Conservation (phyloP, 495 filamentous ascomycete species). For the Neurospora sp. region DNA sequence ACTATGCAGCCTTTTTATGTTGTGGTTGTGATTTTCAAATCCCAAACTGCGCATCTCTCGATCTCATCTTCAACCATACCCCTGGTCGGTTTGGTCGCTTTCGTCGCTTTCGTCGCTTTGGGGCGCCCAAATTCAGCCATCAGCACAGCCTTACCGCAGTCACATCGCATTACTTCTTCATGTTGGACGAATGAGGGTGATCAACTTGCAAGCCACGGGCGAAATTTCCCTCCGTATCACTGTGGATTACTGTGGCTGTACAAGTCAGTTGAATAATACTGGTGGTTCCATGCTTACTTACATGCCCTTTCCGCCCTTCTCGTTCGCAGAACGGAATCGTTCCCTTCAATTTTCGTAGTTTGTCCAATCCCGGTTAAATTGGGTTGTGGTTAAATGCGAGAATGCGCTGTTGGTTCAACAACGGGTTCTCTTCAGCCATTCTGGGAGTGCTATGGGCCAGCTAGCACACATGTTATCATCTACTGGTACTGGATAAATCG, state of each 20-base stretch:
- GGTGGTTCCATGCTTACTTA: background rate
- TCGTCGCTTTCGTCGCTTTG: background rate
- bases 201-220: background rate
- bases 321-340: background rate
- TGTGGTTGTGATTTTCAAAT: background rate
- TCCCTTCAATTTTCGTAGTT: background rate
- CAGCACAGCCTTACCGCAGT: background rate
- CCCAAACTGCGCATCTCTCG: background rate
- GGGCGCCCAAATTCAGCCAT: background rate
- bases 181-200: background rate
- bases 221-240: background rate
- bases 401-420: background rate
- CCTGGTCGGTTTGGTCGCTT: background rate
- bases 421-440: background rate
- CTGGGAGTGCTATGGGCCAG: background rate
- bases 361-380: background rate
- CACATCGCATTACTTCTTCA: background rate
- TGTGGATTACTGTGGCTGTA: background rate
- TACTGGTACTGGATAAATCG: background rate
- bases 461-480: background rate
- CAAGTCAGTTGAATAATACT: background rate
- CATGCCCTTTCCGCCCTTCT: background rate
- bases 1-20: background rate
- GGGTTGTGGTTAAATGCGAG: background rate
- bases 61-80: background rate